A percentile compares a stretch with the other conserved stretches of the same genome.
Conservation (phyloP, 352 stramenopile genomes). For the Pythium aphanidermatum region DNA sequence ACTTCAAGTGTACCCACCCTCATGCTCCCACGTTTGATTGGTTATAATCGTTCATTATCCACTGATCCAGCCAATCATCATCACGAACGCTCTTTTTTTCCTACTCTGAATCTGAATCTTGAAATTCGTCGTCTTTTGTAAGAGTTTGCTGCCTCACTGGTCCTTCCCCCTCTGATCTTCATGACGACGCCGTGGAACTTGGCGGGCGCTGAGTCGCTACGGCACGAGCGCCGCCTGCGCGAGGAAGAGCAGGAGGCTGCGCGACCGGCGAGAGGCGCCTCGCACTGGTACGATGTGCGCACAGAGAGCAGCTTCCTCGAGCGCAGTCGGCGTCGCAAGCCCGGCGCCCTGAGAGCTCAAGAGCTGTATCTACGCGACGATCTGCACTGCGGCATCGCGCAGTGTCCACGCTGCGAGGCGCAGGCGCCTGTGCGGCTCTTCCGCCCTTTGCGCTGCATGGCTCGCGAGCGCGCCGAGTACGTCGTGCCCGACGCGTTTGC, state of each 20-base stretch:
- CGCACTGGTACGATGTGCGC: constrained; percentile 43
- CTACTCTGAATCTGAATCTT: background rate
- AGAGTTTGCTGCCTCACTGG: no score
- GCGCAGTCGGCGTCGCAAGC: constrained; percentile 66
- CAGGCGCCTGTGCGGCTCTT: constrained; percentile 11
- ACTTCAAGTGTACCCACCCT: no score
- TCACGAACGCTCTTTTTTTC: background rate
- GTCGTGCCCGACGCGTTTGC: constrained; percentile 67
- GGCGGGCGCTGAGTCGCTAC: constrained; percentile 18
- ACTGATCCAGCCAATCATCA: constrained; percentile 18
- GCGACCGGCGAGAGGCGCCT: constrained; percentile 3
- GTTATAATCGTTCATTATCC: no score
- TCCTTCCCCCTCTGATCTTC: no score
- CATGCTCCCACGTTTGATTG: no score
- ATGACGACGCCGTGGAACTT: constrained; percentile 27
- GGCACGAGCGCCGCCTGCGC: constrained; percentile 15
- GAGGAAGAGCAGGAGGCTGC: constrained; percentile 14
- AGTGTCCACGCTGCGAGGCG: constrained; percentile 36
- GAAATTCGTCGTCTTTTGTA: no score
- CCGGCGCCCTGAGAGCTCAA: constrained; percentile 54
- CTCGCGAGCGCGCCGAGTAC: constrained; percentile 38
- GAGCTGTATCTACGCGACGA: constrained; percentile 72
- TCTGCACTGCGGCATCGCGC: constrained; percentile 56
- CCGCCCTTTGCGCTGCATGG: constrained; percentile 23
- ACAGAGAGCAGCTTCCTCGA: constrained; percentile 67